These are phyloP conservation scores for Spergularia marina DNA, from an alignment of 148 eudicot genomes.

Conservation along the genomic window DNA sequence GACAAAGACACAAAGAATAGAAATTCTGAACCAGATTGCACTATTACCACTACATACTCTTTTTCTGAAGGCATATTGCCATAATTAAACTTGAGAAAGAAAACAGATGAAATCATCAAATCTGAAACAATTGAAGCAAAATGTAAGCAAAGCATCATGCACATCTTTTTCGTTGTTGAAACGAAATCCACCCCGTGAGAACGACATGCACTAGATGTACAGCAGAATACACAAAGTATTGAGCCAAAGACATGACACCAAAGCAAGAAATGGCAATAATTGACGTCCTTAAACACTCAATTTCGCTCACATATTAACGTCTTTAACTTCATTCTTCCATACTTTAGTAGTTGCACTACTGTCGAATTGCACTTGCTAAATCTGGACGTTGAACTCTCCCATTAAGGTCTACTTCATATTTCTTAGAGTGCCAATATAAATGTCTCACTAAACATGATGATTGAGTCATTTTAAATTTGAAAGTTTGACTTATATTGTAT, in stretches of 20 bases:
- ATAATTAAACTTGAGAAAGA: background rate
- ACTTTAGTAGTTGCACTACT: background rate
- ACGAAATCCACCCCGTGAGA: constrained; percentile 14
- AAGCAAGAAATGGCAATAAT: constrained; percentile 7
- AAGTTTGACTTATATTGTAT: too few species aligned
- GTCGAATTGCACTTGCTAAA: constrained; percentile 1
- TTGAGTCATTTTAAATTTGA: background rate
- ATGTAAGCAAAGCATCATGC: constrained; percentile 5
- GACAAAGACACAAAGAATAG: background rate
- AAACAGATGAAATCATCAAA: constrained; percentile 13
- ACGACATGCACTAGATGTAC: constrained; percentile 24
- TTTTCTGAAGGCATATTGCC: background rate
- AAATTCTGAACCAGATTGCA: constrained; percentile 12
- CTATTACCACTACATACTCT: background rate
- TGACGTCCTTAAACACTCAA: background rate
- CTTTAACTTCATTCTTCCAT: background rate
- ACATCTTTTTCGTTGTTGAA: background rate
- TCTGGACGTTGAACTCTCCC: background rate
- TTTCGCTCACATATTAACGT: background rate
- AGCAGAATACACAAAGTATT: constrained; percentile 4
- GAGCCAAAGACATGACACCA: constrained; percentile 9
- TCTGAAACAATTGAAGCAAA: constrained; percentile 3
- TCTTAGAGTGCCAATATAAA: background rate
- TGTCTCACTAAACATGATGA: background rate
- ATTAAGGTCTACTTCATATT: background rate